phyloP scores from a whole-genome alignment of 495 filamentous ascomycete species.

The Penicillium bovifimosum region DNA sequence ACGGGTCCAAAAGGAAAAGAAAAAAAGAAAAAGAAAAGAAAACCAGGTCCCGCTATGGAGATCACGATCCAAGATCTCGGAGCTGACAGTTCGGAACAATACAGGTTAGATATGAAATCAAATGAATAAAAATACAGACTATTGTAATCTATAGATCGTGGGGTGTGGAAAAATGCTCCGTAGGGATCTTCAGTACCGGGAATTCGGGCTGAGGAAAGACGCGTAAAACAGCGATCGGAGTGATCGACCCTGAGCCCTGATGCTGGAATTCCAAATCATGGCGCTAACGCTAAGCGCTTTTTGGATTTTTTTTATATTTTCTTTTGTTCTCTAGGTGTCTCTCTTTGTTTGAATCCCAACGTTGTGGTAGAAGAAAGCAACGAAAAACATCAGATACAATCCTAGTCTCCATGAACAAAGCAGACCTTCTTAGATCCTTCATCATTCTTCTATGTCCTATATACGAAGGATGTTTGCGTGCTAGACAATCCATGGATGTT shows the following conservation, averaged over 20 bases:
- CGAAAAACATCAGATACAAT: no score
- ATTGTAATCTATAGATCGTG: conserved; percentile 12
- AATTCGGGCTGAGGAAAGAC: conserved; percentile 24
- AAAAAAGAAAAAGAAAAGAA: conserved; percentile 32
- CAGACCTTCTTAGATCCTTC: no score
- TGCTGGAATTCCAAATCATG: conserved; percentile 33
- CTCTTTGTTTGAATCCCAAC: conserved; percentile 3
- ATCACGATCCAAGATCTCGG: conserved; percentile 47
- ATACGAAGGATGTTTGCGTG: no score
- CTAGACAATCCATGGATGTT: no score
- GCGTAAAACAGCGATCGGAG: conserved; percentile 21
- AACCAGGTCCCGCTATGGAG: conserved; percentile 38
- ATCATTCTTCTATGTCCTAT: no score
- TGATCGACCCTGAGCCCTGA: conserved; percentile 31
- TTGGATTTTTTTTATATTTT: conserved; percentile 1
- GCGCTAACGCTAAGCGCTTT: conserved; percentile 5
- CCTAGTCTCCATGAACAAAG: no score
- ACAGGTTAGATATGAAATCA: conserved; percentile 4
- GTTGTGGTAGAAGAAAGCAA: no score
- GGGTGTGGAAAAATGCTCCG: conserved; percentile 18
- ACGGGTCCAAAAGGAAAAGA: conserved; percentile 38
- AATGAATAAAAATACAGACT: conserved; percentile 10
- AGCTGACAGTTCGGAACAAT: conserved; percentile 41
- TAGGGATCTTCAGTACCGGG: conserved; percentile 25
- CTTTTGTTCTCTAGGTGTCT: neutral